Evolutionary conservation across 352 stramenopile genomes (phyloP).

Genomic region (Thraustochytrium striatum): DNA sequence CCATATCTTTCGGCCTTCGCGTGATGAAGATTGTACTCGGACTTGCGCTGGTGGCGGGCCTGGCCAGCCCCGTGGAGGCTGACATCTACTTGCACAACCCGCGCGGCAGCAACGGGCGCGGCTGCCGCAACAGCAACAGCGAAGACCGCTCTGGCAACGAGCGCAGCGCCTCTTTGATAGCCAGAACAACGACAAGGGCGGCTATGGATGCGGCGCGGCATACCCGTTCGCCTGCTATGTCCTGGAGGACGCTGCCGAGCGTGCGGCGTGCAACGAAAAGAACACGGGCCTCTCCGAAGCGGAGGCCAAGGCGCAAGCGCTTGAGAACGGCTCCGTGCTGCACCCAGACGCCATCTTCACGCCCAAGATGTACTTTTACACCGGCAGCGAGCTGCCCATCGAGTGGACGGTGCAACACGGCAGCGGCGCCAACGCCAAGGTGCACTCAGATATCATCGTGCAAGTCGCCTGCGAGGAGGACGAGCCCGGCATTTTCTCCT

Average conservation of each 20-base stretch:
- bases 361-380: slow-evolving; percentile 58
- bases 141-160: slow-evolving; percentile 24
- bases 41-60: too few species aligned
- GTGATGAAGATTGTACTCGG: too few species aligned
- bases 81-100: slow-evolving; percentile 56
- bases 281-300: slow-evolving; percentile 27
- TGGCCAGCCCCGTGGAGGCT: too few species aligned
- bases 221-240: slow-evolving; percentile 43
- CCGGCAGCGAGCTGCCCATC: slow-evolving; percentile 54
- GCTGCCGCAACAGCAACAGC: slow-evolving; percentile 58
- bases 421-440: slow-evolving; percentile 57
- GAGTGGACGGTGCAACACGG: slow-evolving; percentile 60
- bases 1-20: too few species aligned
- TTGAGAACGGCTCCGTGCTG: slow-evolving; percentile 42
- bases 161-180: slow-evolving; percentile 51
- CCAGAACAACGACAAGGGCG: slow-evolving; percentile 57
- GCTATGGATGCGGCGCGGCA: slow-evolving; percentile 54
- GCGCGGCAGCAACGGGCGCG: slow-evolving; percentile 55
- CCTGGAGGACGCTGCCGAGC: slow-evolving; percentile 17
- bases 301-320: not conserved
- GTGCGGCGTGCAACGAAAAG: slow-evolving; percentile 44
- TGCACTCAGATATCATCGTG: slow-evolving; percentile 56
- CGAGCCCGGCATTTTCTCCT: not conserved
- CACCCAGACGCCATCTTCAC: slow-evolving; percentile 45
- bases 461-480: slow-evolving; percentile 58